A percentile compares a stretch with the other conserved stretches of the same genome.
These are phyloP conservation scores for Quercus robur DNA, from an alignment of 306 rosid genomes.

Conservation along the genomic window DNA sequence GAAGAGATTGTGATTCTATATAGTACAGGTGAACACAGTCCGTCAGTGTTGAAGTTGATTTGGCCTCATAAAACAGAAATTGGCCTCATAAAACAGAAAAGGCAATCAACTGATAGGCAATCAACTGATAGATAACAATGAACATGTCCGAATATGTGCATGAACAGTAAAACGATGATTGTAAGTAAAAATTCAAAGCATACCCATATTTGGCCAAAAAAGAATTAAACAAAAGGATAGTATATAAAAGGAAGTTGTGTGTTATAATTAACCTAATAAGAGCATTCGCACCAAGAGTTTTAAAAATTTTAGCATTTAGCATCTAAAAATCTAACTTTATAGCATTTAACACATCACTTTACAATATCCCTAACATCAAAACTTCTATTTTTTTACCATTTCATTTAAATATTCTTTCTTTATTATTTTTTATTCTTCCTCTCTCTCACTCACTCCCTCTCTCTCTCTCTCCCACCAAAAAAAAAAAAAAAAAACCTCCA, in stretches of 20 bases:
- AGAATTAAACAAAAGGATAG: background rate
- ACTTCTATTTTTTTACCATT: too few relatives aligned
- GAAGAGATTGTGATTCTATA: slow-evolving; percentile 28
- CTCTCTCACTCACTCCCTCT: too few relatives aligned
- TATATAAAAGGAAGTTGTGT: background rate
- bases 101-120: slow-evolving; percentile 1
- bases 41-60: slow-evolving; percentile 1
- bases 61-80: background rate
- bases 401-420: too few relatives aligned
- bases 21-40: background rate
- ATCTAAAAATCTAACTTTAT: too few relatives aligned
- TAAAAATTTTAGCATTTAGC: too few relatives aligned
- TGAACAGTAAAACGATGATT: background rate
- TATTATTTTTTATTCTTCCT: too few relatives aligned
- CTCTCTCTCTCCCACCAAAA: too few relatives aligned
- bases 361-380: too few relatives aligned
- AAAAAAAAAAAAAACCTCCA: too few relatives aligned
- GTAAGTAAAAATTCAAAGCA: background rate
- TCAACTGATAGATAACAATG: slow-evolving; percentile 6
- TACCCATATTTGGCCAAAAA: background rate
- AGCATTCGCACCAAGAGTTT: too few relatives aligned
- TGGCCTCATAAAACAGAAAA: background rate
- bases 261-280: too few relatives aligned
- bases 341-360: too few relatives aligned
- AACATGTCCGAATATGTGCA: background rate